Evolutionary conservation across 306 rosid genomes (phyloP).

Genomic region (Pueraria montana): DNA sequence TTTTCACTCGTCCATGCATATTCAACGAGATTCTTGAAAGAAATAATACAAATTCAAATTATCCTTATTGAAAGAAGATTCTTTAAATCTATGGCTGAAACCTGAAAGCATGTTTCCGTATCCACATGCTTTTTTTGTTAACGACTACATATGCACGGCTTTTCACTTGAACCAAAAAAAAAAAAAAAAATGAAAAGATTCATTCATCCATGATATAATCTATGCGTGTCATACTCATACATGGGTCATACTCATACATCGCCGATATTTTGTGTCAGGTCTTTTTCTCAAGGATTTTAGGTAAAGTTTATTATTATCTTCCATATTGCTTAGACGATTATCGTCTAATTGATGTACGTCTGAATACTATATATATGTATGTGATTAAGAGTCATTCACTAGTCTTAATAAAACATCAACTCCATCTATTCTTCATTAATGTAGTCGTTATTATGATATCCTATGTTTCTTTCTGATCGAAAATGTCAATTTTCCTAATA

Average conservation of each 20-base stretch:
- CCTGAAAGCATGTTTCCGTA: not conserved
- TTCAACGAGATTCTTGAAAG: not conserved
- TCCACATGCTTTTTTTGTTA: not conserved
- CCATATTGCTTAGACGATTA: not conserved
- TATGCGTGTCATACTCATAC: not conserved
- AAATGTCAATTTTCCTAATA: too few relatives aligned
- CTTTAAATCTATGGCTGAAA: not conserved
- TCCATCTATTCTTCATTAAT: not conserved
- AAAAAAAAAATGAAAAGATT: not conserved
- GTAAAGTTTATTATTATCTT: not conserved
- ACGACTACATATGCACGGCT: not conserved
- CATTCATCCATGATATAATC: not conserved
- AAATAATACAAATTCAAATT: not conserved
- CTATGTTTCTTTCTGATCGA: too few relatives aligned
- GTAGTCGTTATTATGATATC: not conserved
- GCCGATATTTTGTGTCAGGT: not conserved
- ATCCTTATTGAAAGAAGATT: too few relatives aligned
- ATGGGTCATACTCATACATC: not conserved
- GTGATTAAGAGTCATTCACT: not conserved
- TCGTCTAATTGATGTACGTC: not conserved
- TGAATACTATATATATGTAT: not conserved
- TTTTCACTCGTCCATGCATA: not conserved
- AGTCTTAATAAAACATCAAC: not conserved
- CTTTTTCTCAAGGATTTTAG: slow-evolving; percentile 4
- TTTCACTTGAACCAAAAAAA: not conserved